phyloP scores from a whole-genome alignment of 2,329 filamentous ascomycete genomes.

The Didymella exigua region DNA sequence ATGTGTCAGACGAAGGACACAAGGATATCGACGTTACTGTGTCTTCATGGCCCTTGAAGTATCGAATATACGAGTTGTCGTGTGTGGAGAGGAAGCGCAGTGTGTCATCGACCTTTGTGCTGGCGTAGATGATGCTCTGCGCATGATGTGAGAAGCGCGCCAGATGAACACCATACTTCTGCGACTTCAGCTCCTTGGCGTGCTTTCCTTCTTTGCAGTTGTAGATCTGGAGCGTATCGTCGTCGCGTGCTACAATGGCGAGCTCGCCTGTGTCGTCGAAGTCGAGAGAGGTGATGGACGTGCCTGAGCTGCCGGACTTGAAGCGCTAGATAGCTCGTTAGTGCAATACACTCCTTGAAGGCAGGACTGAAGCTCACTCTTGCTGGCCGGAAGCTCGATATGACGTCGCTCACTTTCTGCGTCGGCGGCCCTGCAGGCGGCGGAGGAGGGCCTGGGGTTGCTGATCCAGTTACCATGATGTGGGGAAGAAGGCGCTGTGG shows the following conservation, averaged over 20 bases:
- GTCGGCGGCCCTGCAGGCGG: constrained; percentile 46
- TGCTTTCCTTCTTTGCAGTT: constrained; percentile 89
- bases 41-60: constrained; percentile 89
- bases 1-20: constrained; percentile 85
- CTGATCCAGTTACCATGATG: constrained; percentile 44
- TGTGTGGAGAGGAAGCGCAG: constrained; percentile 88
- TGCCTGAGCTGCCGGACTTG: constrained; percentile 55
- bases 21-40: constrained; percentile 83
- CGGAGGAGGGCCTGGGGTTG: constrained; percentile 41
- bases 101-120: constrained; percentile 91
- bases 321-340: constrained; percentile 48
- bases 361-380: constrained; percentile 62
- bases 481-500: not conserved
- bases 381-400: constrained; percentile 77
- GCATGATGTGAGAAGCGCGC: constrained; percentile 93
- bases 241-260: constrained; percentile 86
- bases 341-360: not conserved
- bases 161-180: constrained; percentile 95
- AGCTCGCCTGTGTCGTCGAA: constrained; percentile 96
- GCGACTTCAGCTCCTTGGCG: constrained; percentile 87
- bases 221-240: constrained; percentile 95
- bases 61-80: constrained; percentile 94
- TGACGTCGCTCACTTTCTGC: constrained; percentile 74
- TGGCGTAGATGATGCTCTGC: constrained; percentile 91
- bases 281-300: constrained; percentile 85